phyloP scores from a whole-genome alignment of 2,329 filamentous ascomycete species.

The Cercospora citrullina region DNA sequence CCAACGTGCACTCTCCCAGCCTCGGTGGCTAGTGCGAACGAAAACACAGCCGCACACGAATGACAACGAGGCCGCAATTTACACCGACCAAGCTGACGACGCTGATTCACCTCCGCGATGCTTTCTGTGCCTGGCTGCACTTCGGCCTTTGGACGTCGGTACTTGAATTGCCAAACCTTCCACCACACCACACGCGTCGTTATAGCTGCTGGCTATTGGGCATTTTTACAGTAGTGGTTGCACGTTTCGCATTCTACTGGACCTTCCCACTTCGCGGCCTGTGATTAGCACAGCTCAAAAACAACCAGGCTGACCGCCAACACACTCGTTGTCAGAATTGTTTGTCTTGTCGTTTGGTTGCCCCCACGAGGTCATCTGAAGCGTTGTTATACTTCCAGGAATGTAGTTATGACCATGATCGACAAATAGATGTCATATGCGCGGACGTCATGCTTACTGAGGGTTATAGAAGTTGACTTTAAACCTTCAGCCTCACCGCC shows the following conservation, averaged over 20 bases:
- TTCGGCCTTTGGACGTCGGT: conserved; percentile 15
- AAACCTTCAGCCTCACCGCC: background rate
- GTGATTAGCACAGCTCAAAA: conserved; percentile 3
- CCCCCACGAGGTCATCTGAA: background rate
- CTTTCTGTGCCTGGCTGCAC: conserved; percentile 6
- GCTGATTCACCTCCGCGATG: background rate
- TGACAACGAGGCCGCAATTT: background rate
- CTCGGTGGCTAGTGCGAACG: background rate
- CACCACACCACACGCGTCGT: conserved; percentile 4
- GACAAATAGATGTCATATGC: background rate
- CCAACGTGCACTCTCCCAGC: background rate
- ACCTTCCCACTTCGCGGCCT: background rate
- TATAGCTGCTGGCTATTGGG: conserved; percentile 1
- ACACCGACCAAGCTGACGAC: conserved; percentile 3
- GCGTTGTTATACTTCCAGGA: background rate
- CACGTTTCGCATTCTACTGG: background rate
- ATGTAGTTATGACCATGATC: background rate
- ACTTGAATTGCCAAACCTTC: conserved; percentile 4
- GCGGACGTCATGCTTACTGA: conserved; percentile 1
- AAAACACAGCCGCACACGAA: background rate
- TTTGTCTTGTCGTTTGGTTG: background rate
- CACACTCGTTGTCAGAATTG: conserved; percentile 5
- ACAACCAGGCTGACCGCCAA: conserved; percentile 11
- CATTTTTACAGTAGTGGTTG: background rate
- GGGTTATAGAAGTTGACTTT: background rate